Evolutionary conservation across 2,329 filamentous ascomycete genomes (phyloP), one percentile per base, ranked within the genome.

Genomic region (Thelonectria rubi): DNA sequence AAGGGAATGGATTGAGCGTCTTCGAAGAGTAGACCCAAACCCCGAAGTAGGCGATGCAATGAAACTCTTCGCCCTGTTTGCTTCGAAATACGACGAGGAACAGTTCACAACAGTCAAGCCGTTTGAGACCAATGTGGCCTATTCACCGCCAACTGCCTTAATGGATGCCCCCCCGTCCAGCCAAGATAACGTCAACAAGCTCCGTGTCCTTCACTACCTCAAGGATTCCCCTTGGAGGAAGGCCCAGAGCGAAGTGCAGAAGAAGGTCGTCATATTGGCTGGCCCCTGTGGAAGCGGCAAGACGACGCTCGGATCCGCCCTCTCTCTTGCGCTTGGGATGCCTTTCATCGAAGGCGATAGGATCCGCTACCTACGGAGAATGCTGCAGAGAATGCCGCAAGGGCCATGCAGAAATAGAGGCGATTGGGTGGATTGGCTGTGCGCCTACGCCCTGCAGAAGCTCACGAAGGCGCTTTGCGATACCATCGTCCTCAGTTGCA

Each of bases 21-120:
- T 85, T 12, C 72, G 80, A 9, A 72, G 59, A 1, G 82, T 80
- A 0, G 76, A 82, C 63, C 73, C 76, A 1, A 79, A 84, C 58
- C 77, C 80, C n/a, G n/a, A n/a, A n/a, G n/a, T n/a, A n/a, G n/a
- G n/a, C n/a, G n/a, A n/a, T n/a, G 78, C 80, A 0, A 76, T 82
- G 61, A 84, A 84, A 70, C 74, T 85, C n/a, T 66, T 84, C 4
- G 81, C 83, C 49, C 86, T 84, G 71, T 86, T 84, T 63, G 64
- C 64, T 8, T 65, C 62, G 7, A 66, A 68, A 45, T 68, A 68
- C 32, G 64, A 66, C 69, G 85, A 80, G 40, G 75, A 77, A 3
- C 80, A 83, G 50, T 82, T 82, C 60, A 75, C 78, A 5, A 73
- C 79, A 37, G 74, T 75, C 58, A 82, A 82, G 70, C 39, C 63